Base-by-base conservation (phyloP, 345 rosid species). In the Triadica sebifera region DNA sequence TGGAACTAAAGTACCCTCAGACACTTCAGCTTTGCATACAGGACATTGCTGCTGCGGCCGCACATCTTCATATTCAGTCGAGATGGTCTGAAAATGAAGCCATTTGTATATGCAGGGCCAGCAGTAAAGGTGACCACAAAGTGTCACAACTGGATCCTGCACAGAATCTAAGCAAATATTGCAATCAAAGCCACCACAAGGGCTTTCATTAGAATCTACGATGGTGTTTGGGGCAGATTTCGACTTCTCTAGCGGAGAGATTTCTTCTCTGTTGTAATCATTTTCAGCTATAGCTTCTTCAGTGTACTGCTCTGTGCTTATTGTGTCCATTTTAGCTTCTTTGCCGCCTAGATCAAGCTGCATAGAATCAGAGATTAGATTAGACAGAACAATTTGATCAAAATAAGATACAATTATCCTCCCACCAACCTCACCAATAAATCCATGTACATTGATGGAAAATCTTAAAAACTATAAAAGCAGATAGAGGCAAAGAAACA, bases 71-170 rank as follows among this genome's bases (percentile, higher is more conserved):
- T 84, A 80, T 25, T 86, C 79, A 0, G 78, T 9, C 1, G 87
- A 77, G 34, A 71, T 59, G 64, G 72, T 76, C 52, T 81, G 87
- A 37, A 80, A 77, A 82, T 89, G 75, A 72, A 92, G 94, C 98
- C 98, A 94, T 77, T 80, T 89, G 89, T 95, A 91, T 46, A 93
- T 88, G 70, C 99, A 95, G 12, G 97, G 97, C 98, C 98, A 95
- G 75, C 99, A 95, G 77, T 83, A 95, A 68, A 95, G 90, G 74
- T 95, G 99, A 65, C 99, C 99, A 1, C 98, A 95, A 67, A 87
- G 89, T 0, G 98, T 95, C 1, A 93, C 96, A 58, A 95, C 97
- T 0, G 99, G 98, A 19, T 95, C 98, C 63, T 84, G 90, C 46
- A 89, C 99, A 0, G 85, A 62, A 45, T 95, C 94, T 41, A 95